phyloP scores from a whole-genome alignment of 2,329 filamentous ascomycete species.

The Fusarium nygamai region DNA sequence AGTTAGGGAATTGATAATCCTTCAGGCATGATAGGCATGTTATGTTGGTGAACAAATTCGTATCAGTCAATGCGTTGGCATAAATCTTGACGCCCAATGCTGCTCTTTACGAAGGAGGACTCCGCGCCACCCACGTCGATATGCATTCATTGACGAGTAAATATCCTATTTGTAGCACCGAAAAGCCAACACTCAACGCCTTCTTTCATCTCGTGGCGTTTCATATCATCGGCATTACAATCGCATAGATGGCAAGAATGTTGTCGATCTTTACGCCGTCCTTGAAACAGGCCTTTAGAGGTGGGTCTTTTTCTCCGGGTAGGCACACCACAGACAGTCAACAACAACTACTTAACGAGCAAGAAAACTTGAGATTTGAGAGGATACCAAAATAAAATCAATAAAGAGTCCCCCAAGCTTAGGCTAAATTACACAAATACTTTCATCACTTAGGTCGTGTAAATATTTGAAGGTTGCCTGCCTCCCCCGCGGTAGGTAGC shows the following conservation, averaged over 20 bases:
- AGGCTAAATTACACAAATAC: neutral
- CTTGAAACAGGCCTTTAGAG: neutral
- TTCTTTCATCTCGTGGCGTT: conserved; percentile 2
- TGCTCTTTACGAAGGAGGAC: neutral
- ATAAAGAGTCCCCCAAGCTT: neutral
- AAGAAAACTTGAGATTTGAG: neutral
- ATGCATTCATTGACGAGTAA: conserved; percentile 1
- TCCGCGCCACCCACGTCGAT: conserved; percentile 26
- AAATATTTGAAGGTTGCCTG: neutral
- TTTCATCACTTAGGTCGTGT: neutral
- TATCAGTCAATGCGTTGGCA: conserved; percentile 20
- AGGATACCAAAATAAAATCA: neutral
- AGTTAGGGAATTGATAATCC: neutral
- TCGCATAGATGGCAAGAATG: neutral
- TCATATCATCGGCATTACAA: neutral
- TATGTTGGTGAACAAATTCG: neutral
- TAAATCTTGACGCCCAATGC: conserved; percentile 26
- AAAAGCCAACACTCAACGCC: neutral
- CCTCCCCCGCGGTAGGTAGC: neutral
- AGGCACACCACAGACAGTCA: neutral
- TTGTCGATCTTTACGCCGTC: conserved; percentile 15
- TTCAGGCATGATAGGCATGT: neutral
- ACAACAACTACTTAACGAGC: neutral
- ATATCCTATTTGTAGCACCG: neutral
- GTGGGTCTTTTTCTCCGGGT: conserved; percentile 5